Evolutionary conservation across 306 rosid genomes (phyloP), one percentile per base, ranked within the genome.

Genomic region (Malus orientalis): DNA sequence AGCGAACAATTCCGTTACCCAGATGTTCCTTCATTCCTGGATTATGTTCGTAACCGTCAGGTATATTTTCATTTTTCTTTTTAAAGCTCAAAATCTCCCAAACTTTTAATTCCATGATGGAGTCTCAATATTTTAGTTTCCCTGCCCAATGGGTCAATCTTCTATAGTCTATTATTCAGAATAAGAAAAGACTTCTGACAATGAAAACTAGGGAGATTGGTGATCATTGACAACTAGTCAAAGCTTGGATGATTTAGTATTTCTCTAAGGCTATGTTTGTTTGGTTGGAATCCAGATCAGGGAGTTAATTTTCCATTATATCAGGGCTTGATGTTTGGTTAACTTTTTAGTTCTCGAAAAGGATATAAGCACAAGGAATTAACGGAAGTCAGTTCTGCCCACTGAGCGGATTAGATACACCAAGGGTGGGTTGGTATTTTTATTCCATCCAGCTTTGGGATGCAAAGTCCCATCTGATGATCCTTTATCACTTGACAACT

Each of bases 11-110:
- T 76, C 81, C 88, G 76, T 59, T 92, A 89, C 76, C 89, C 98
- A 38, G 92, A 89, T 74, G 92, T 94, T 76, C 93, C 91, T 57
- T 88, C 97, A 23, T 94, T 84, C 84, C 84, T 94, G 85, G 95
- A 94, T 58, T 94, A 92, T 84, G 96, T 94, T 61, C 95, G 89
- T 80, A 92, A 92, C 77, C 98, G 98, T 73, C 93, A 90, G 96
- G 98, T 92, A 83, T 64, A 23, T 90, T 71, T 14, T 45, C 14
- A 51, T 15, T n/a, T 40, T 22, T 23, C 16, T 15, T 30, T 30
- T 30, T 14, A 30, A 29, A 64, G 69, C 23, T 16, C 42, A 3
- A 3, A 64, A 18, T 64, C 44, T 8, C 23, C 23, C 42, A 18
- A 32, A 64, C 22, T 4, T 12, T 29, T 15, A 15, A 63, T 3